Evolutionary conservation across 177 flowering plant species (phyloP), one percentile per base, ranked within the genome.

Genomic region (Telopea speciosissima): DNA sequence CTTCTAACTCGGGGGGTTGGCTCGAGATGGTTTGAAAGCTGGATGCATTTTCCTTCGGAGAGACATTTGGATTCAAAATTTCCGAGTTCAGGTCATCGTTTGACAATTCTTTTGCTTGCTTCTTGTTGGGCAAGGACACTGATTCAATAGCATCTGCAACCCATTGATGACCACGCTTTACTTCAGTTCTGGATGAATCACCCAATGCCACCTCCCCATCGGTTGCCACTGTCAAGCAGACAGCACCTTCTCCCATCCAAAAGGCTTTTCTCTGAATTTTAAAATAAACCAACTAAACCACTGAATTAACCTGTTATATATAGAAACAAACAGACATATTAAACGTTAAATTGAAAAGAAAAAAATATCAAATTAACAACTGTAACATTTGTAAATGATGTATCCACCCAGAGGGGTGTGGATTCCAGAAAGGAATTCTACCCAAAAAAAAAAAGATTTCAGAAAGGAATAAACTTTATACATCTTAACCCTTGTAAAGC

Each of bases 11-110:
- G 5, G 74, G 62, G 4, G 76, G 70, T 66, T 79, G 83, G 73
- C 81, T 82, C 17, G 75, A 73, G 64, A 72, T 36, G 42, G 80
- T 84, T 11, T 77, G 81, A 61, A 68, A 69, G 36, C 77, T 72
- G 1, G 80, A 78, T 11, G 74, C 52, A 66, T 76, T 80, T 3
- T 77, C 85, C 56, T 69, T 80, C 0, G 81, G 81, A 24, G 86
- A 83, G 24, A 78, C 64, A 60, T 63, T 40, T 10, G 93, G 88
- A 72, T 86, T 84, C 49, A 82, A 77, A 67, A 89, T 87, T 70
- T 89, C 91, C 0, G 93, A 89, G 31, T 68, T 77, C 1, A 79
- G 40, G 3, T 87, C 91, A 36, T 82, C 84, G 72, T 72, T 73
- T 40, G 28, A 66, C 56, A 24, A 67, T 68, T 76, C 78, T 36